These are phyloP conservation scores for Populus trichocarpa DNA, from an alignment of 441 rosid species.

Conservation along the genomic window DNA sequence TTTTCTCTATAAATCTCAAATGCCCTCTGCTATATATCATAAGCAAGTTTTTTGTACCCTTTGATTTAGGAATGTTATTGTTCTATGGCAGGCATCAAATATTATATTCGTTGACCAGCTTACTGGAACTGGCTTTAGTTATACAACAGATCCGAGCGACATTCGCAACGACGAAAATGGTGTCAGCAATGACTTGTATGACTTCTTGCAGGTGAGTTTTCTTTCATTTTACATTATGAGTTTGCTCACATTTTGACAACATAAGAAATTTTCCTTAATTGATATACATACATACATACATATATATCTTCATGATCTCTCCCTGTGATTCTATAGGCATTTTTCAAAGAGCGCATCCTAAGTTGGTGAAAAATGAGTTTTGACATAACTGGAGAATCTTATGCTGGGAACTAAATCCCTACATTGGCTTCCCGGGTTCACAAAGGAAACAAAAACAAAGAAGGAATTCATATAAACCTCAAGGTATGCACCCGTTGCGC, in stretches of 20 bases:
- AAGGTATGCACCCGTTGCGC: constrained; percentile 38
- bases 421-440: constrained; percentile 72
- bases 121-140: constrained; percentile 80
- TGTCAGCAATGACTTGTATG: constrained; percentile 69
- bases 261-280: too few species aligned
- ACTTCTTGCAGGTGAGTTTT: constrained; percentile 70
- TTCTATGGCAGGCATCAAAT: constrained; percentile 48
- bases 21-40: too few species aligned
- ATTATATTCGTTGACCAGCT: constrained; percentile 75
- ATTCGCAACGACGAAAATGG: constrained; percentile 62
- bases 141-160: constrained; percentile 41
- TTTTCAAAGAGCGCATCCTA: constrained; percentile 64
- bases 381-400: constrained; percentile 84
- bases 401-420: constrained; percentile 88
- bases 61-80: too few species aligned
- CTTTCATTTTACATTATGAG: background rate
- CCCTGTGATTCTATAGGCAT: constrained; percentile 40
- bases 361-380: constrained; percentile 57
- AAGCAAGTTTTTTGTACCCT: too few species aligned
- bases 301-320: background rate
- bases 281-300: too few species aligned
- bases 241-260: background rate
- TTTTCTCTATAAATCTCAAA: too few species aligned
- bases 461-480: constrained; percentile 71
- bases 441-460: constrained; percentile 65